Evolutionary conservation across 495 filamentous ascomycete species (phyloP), one percentile per base, ranked within the genome.

Genomic region (Bombardia bombarda): DNA sequence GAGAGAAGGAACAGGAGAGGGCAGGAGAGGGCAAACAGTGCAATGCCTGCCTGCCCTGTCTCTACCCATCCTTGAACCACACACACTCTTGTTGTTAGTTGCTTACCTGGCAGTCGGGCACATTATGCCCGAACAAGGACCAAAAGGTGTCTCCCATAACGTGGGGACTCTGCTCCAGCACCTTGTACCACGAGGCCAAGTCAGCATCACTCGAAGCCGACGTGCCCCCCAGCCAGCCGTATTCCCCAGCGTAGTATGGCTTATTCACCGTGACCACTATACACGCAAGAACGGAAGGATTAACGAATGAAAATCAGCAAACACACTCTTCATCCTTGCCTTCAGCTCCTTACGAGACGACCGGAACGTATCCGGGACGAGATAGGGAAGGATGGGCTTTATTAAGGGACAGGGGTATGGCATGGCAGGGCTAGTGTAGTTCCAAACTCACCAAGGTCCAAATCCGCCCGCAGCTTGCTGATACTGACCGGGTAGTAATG

Each of bases 401-500:
- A n/a, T n/a, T n/a, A n/a, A 32, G 25, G 18, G 16, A 17, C 10
- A 43, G 18, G 39, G 14, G 34, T 20, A 25, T 30, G 31, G 12
- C n/a, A 17, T 21, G 31, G 18, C 2, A 28, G 16, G 23, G n/a
- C 2, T 24, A 7, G 18, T 3, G 12, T 38, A n/a, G 35, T 5
- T 36, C 1, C 1, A n/a, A 17, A 44, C 43, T 53, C 53, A 35
- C 73, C 69, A 7, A 60, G 45, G 16, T 53, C 56, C 30, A 78
- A 57, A 41, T 68, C 74, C 2, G 47, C 36, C 31, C 59, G 46
- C 28, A 78, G 55, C 38, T 66, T 67, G 12, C 57, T 53, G 16
- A 61, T 61, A 38, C 72, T 62, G 42, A 68, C 47, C 0, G 72
- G 72, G 40, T 76, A 77, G 55, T 67, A 75, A 48, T 78, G 74